Evolutionary conservation across 148 eudicot species (phyloP).

Genomic region (Cornus kousa): DNA sequence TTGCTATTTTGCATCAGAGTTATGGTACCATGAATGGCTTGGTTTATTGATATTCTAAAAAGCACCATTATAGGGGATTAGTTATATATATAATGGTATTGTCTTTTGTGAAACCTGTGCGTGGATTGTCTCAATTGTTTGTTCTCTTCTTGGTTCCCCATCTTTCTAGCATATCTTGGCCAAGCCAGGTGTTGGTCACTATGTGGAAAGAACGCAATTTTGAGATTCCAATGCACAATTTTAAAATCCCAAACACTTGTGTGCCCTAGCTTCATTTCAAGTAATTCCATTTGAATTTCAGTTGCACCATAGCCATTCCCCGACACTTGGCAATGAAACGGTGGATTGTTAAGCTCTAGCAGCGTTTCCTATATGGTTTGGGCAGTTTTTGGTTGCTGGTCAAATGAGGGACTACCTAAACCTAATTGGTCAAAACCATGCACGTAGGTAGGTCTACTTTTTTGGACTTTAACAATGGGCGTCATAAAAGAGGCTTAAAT

Average conservation of each 20-base stretch:
- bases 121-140: constrained; percentile 38
- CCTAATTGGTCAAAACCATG: neutral
- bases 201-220: constrained; percentile 29
- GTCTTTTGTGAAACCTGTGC: constrained; percentile 16
- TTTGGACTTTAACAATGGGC: too few relatives aligned
- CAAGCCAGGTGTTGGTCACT: constrained; percentile 45
- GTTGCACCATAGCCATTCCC: neutral
- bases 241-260: neutral
- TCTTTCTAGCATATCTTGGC: constrained; percentile 27
- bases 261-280: neutral
- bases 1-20: constrained; percentile 18
- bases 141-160: constrained; percentile 39
- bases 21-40: constrained; percentile 14
- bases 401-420: neutral
- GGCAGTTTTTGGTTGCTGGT: neutral
- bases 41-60: constrained; percentile 26
- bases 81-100: too few relatives aligned
- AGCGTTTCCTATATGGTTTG: too few relatives aligned
- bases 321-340: constrained; percentile 9
- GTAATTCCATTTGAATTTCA: neutral
- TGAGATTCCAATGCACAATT: neutral
- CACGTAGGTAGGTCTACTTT: neutral
- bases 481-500: too few relatives aligned
- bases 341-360: constrained; percentile 3
- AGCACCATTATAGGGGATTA: neutral